Evolutionary conservation across 352 stramenopile genomes (phyloP), one percentile per base, ranked within the genome.

Genomic region (Blastocystis sp.): DNA sequence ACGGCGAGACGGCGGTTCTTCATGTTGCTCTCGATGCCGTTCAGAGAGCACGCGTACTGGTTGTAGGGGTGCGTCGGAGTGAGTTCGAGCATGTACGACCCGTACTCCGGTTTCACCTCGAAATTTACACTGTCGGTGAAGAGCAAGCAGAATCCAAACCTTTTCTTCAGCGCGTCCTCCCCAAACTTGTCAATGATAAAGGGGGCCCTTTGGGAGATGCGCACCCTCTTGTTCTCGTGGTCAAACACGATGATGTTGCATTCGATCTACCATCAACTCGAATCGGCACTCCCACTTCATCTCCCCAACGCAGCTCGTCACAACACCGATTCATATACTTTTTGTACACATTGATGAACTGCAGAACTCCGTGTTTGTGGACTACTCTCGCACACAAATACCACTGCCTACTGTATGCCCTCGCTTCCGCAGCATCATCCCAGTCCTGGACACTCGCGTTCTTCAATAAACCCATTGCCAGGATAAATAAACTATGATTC

Each of bases 1-100:
- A 99, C 92, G 1, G 96, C 92, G 87, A 95, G 95, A 43, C 97
- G 92, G 19, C 97, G 93, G 60, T 98, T 90, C 0, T 95, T 93
- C 96, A 99, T 99, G 90, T 98, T 99, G 45, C 90, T 90, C 91
- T 99, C 96, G 2, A 99, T 96, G 77, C 96, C 94, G 81, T 94
- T 92, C 62, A 99, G 90, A 89, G 98, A 95, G 62, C 91, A 94
- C 14, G 94, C 95, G 88, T 97, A 98, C 77, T 95, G 95, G 60
- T 92, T 94, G 90, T 98, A 99, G 0, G 96, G 96, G 48, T 91
- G 91, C 71, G 88, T 93, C 19, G 96, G 96, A 71, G 96, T 98
- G 62, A 95, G 94, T 92, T 99, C 97, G 28, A 99, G 95, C 97
- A 99, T 99, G 96, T 97, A 99, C 14, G 94, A 93, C 61, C 97